Evolutionary conservation across 805 yeast genomes (phyloP).

Genomic region (Metschnikowia shivogae): DNA sequence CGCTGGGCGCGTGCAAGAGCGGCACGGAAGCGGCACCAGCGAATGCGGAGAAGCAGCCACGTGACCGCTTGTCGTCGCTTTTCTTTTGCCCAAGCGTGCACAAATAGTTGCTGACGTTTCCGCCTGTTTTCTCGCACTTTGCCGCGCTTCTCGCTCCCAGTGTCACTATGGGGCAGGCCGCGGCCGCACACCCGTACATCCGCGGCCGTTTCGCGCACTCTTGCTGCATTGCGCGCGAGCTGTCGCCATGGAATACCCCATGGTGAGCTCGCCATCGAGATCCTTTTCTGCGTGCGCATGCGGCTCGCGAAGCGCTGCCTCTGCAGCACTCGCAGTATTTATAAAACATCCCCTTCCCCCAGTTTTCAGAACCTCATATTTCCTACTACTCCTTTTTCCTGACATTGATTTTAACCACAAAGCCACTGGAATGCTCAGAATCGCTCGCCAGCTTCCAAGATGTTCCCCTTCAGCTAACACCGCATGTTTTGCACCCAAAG

Average conservation of each 20-base stretch:
- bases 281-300: conserved; percentile 6
- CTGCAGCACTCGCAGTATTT: background rate
- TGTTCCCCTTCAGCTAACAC: conserved; percentile 3
- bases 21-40: too few species aligned
- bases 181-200: background rate
- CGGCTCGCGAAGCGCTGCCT: conserved; percentile 14
- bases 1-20: too few species aligned
- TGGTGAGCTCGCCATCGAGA: conserved; percentile 10
- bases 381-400: background rate
- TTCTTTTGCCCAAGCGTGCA: too few species aligned
- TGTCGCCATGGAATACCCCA: conserved; percentile 7
- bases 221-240: background rate
- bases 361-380: background rate
- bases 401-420: background rate
- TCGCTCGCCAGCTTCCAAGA: conserved; percentile 1
- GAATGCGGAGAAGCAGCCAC: too few species aligned
- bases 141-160: background rate
- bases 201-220: background rate
- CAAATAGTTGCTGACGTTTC: too few species aligned
- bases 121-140: background rate
- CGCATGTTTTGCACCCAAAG: background rate
- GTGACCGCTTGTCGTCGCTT: too few species aligned
- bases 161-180: background rate
- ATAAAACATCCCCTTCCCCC: background rate
- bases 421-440: conserved; percentile 4